Percentiles rank a stretch among this genome's conserved stretches.
These are phyloP conservation scores for Candida michaelii DNA, from an alignment of 805 yeast species.

Conservation along the genomic window DNA sequence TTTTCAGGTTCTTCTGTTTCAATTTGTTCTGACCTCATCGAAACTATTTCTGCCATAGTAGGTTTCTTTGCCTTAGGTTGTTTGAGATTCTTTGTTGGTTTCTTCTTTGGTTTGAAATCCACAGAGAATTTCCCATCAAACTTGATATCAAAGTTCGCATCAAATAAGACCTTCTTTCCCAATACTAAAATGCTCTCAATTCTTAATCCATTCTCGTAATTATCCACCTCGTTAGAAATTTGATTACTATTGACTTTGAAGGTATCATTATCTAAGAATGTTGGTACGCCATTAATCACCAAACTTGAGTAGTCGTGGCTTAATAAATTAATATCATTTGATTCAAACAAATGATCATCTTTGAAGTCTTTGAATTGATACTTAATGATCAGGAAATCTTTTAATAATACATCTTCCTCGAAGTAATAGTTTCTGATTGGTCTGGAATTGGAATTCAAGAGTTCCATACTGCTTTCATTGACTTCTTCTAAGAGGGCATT, in stretches of 20 bases:
- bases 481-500: slow-evolving; percentile 15
- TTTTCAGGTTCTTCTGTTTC: neutral
- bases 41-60: neutral
- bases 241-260: neutral
- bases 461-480: slow-evolving; percentile 2
- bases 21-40: neutral
- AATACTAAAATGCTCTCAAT: slow-evolving; percentile 23
- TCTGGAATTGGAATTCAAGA: slow-evolving; percentile 20
- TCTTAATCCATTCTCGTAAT: slow-evolving; percentile 31
- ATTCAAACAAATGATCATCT: slow-evolving; percentile 47
- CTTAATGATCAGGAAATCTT: slow-evolving; percentile 58
- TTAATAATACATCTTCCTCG: slow-evolving; percentile 61
- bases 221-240: slow-evolving; percentile 10
- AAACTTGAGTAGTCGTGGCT: slow-evolving; percentile 21
- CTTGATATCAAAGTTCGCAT: slow-evolving; percentile 6
- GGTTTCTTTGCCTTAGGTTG: neutral
- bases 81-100: neutral
- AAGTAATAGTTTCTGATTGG: slow-evolving; percentile 57
- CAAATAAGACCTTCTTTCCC: slow-evolving; percentile 8
- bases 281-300: slow-evolving; percentile 13
- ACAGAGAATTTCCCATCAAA: slow-evolving; percentile 2
- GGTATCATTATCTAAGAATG: slow-evolving; percentile 14
- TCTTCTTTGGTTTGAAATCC: neutral
- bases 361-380: slow-evolving; percentile 60
- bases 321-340: slow-evolving; percentile 22